These are phyloP conservation scores for Alternaria atra DNA, from an alignment of 2,329 filamentous ascomycete genomes.

Conservation along the genomic window DNA sequence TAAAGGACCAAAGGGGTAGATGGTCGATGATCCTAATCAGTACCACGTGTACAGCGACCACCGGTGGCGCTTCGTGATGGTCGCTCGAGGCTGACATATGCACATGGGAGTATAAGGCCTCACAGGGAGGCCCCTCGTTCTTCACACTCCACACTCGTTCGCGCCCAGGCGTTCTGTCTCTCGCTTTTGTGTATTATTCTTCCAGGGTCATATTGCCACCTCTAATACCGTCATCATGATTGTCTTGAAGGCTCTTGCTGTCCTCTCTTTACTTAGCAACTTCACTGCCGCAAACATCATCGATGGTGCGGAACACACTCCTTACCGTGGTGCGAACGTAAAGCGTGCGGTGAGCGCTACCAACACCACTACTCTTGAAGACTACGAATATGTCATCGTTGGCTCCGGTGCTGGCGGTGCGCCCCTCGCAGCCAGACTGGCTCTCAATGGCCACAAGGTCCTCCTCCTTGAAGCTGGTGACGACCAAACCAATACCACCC, in stretches of 20 bases:
- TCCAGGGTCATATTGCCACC: not conserved
- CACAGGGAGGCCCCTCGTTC: not conserved
- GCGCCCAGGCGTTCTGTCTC: slow-evolving; percentile 2
- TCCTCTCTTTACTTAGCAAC: slow-evolving; percentile 17
- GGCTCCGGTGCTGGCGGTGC: slow-evolving; percentile 68
- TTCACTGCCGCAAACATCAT: slow-evolving; percentile 15
- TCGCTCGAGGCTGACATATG: not conserved
- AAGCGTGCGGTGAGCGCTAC: slow-evolving; percentile 28
- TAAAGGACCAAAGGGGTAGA: slow-evolving; percentile 2
- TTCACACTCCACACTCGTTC: not conserved
- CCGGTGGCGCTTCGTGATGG: slow-evolving; percentile 1
- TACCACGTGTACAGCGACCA: not conserved
- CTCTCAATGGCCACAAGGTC: slow-evolving; percentile 64
- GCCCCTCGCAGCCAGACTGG: slow-evolving; percentile 65
- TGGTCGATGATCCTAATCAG: slow-evolving; percentile 12
- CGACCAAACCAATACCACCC: slow-evolving; percentile 60
- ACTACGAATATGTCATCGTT: slow-evolving; percentile 69
- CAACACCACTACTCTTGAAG: slow-evolving; percentile 20
- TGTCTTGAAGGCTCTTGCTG: slow-evolving; percentile 18
- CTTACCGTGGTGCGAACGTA: slow-evolving; percentile 23
- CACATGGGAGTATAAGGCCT: slow-evolving; percentile 12
- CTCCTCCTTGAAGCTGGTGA: slow-evolving; percentile 68
- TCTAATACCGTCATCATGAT: slow-evolving; percentile 11
- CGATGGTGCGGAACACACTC: slow-evolving; percentile 33
- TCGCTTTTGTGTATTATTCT: slow-evolving; percentile 14